Evolutionary conservation across 345 rosid genomes (phyloP).

Genomic region (Rhizophora apiculata): DNA sequence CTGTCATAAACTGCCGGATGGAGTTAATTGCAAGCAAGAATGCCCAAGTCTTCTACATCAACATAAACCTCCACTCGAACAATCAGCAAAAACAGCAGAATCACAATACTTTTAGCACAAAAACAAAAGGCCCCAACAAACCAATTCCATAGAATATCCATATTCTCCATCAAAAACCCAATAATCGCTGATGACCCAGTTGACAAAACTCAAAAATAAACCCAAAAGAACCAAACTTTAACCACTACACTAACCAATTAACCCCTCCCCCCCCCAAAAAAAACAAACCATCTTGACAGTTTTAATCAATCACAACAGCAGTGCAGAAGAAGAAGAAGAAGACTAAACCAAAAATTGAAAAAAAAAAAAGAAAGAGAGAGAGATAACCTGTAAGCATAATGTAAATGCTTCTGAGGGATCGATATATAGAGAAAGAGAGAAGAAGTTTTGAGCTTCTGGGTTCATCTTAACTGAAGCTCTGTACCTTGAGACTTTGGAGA

Average conservation of each 20-base stretch:
- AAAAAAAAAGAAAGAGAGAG: no score
- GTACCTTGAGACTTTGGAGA: background rate
- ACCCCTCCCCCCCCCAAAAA: background rate
- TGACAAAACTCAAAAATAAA: constrained; percentile 10
- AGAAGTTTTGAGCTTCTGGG: background rate
- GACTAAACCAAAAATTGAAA: no score
- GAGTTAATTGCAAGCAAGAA: no score
- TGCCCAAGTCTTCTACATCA: no score
- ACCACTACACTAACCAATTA: constrained; percentile 8
- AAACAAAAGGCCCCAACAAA: background rate
- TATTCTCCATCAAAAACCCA: background rate
- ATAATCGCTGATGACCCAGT: constrained; percentile 15
- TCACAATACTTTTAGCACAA: background rate
- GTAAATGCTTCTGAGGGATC: constrained; percentile 19
- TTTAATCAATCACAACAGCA: constrained; percentile 1
- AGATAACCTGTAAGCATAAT: constrained; percentile 61
- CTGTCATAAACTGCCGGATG: no score
- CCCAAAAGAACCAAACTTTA: background rate
- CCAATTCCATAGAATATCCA: background rate
- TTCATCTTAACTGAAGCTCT: background rate
- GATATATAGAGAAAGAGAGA: constrained; percentile 4
- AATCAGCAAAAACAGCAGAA: background rate
- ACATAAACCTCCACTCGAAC: no score
- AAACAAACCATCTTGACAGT: background rate
- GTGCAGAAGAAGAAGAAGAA: background rate